Percentiles rank a stretch among this genome's conserved stretches.
Evolutionary conservation across 306 rosid species (phyloP).

Genomic region (Cucurbita argyrosperma): DNA sequence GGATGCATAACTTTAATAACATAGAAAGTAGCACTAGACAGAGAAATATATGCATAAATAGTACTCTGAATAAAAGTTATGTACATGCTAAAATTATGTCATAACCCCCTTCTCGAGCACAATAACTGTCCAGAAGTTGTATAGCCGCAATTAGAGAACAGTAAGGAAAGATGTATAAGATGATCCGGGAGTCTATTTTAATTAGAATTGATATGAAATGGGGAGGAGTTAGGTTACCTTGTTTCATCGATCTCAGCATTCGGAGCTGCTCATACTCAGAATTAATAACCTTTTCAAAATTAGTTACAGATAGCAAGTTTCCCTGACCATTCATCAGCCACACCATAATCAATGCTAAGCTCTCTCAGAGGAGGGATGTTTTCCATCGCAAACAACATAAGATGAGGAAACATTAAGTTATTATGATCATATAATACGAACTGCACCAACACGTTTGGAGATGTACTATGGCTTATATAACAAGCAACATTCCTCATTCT

Average conservation of each 20-base stretch:
- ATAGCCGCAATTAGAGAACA: background rate
- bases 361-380: constrained; percentile 97
- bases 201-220: background rate
- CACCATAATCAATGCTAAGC: constrained; percentile 93
- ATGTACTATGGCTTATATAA: constrained; percentile 71
- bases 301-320: constrained; percentile 69
- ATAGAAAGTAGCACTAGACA: background rate
- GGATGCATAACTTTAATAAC: background rate
- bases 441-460: constrained; percentile 82
- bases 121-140: background rate
- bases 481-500: constrained; percentile 95
- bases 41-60: background rate
- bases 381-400: constrained; percentile 91
- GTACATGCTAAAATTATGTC: background rate
- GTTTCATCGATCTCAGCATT: constrained; percentile 10
- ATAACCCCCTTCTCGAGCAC: background rate
- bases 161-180: background rate
- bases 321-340: constrained; percentile 55
- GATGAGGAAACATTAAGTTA: constrained; percentile 80
- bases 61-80: background rate
- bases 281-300: constrained; percentile 19
- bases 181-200: background rate
- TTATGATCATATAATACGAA: constrained; percentile 77
- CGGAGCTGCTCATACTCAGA: constrained; percentile 23
- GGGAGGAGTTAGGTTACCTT: background rate